These are phyloP conservation scores for Cruciata laevipes DNA, from an alignment of 257 asterid genomes.

Conservation along the genomic window DNA sequence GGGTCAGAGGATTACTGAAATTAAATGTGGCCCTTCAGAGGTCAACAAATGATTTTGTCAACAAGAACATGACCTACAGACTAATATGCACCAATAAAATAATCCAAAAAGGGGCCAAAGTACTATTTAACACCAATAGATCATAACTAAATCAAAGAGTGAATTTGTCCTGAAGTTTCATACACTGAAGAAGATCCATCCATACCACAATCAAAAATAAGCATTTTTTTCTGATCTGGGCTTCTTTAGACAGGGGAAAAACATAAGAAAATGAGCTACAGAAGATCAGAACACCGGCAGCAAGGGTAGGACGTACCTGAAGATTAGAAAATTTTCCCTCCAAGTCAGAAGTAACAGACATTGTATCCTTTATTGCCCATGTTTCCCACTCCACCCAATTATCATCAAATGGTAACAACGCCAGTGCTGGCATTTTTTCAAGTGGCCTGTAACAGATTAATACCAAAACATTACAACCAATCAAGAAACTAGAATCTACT, in stretches of 20 bases:
- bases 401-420: constrained; percentile 27
- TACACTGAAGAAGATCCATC: background rate
- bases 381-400: constrained; percentile 72
- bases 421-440: constrained; percentile 52
- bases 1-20: background rate
- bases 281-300: background rate
- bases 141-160: background rate
- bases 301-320: constrained; percentile 45
- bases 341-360: constrained; percentile 82
- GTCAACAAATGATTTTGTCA: background rate
- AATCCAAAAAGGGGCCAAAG: background rate
- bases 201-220: background rate
- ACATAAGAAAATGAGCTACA: background rate
- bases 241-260: too few species aligned
- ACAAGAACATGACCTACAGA: background rate
- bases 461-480: background rate
- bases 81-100: background rate
- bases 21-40: background rate
- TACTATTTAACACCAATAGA: background rate
- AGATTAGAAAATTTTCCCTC: constrained; percentile 58
- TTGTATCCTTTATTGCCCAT: constrained; percentile 75
- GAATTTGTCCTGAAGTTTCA: background rate
- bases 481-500: background rate
- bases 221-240: background rate
- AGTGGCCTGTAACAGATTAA: constrained; percentile 47